Base-by-base conservation (phyloP, 768 basidiomycete genomes). In the Naematelia aurantialba region DNA sequence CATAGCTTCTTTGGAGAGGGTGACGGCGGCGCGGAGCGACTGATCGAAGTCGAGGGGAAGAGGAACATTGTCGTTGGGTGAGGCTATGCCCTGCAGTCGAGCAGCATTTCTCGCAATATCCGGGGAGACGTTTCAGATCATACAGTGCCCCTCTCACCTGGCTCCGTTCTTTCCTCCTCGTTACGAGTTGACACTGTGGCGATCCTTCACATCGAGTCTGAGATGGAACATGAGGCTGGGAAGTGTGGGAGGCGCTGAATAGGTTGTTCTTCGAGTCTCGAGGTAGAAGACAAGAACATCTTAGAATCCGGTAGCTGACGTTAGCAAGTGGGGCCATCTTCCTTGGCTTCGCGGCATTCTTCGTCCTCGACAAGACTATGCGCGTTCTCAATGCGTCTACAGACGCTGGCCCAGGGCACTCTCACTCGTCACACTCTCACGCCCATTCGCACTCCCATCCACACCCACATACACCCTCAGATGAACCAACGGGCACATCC, bases 1-100 rank as follows among this genome's bases (percentile, higher is more conserved):
- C 91, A 93, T 74, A 83, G 88, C 8, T 94, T 94, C 77, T 87
- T 91, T 81, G 91, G 91, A 29, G 91, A 92, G 70, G 85, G 87
- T 67, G 86, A 84, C 57, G 79, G 81, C 42, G 55, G 62, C 1
- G 67, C 59, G 21, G 56, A 58, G 44, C 44, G 61, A 26, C 52
- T 56, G 52, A 57, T 63, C 4, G 27, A 26, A n/a, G 49, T 58
- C 5, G 46, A 47, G 27, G 29, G 47, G 47, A 60, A 54, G 78
- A 81, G 90, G 61, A 93, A 93, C 76, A 89, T 96, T 64, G 78
- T 93, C 44, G 85, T 92, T 63, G 90, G 91, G 90, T 91, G 39
- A 8, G 42, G n/a, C 26, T 5, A 39, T 25, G 21, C 52, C 42
- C 42, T 44, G 12, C 13, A 49, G 24, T 22, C 13, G 47, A 24